phyloP scores from a whole-genome alignment of 495 filamentous ascomycete species.

The Elasticomyces elasticus region DNA sequence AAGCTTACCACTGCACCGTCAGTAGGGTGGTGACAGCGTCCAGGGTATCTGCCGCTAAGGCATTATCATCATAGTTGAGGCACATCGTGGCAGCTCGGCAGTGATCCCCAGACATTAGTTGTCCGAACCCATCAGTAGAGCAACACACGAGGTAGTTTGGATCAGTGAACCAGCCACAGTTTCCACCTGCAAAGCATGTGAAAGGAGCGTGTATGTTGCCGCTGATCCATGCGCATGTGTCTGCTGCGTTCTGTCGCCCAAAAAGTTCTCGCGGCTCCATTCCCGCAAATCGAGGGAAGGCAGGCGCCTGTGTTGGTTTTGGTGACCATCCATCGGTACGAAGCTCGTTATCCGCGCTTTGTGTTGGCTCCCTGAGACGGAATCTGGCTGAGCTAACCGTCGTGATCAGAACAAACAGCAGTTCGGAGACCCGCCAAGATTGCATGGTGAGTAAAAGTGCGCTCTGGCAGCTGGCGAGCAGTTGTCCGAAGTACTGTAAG shows the following conservation, averaged over 20 bases:
- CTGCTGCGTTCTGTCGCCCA: not conserved
- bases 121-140: not conserved
- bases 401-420: too few species aligned
- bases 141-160: not conserved
- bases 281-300: not conserved
- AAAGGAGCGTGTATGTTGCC: not conserved
- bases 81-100: not conserved
- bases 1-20: too few species aligned
- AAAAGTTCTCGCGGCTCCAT: not conserved
- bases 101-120: not conserved
- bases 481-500: too few species aligned
- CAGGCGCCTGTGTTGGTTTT: conserved; percentile 1
- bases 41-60: too few species aligned
- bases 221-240: not conserved
- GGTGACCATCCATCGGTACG: conserved; percentile 5
- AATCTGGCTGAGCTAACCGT: too few species aligned
- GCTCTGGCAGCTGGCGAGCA: too few species aligned
- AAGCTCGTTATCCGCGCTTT: too few species aligned
- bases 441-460: too few species aligned
- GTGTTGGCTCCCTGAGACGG: too few species aligned
- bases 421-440: too few species aligned
- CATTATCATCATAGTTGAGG: not conserved
- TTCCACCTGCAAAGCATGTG: not conserved
- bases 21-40: too few species aligned
- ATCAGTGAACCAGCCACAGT: not conserved